A percentile compares a stretch with the other conserved stretches of the same genome.
These are phyloP conservation scores for Remersonia thermophila DNA, from an alignment of 2,329 filamentous ascomycete genomes.

Conservation along the genomic window DNA sequence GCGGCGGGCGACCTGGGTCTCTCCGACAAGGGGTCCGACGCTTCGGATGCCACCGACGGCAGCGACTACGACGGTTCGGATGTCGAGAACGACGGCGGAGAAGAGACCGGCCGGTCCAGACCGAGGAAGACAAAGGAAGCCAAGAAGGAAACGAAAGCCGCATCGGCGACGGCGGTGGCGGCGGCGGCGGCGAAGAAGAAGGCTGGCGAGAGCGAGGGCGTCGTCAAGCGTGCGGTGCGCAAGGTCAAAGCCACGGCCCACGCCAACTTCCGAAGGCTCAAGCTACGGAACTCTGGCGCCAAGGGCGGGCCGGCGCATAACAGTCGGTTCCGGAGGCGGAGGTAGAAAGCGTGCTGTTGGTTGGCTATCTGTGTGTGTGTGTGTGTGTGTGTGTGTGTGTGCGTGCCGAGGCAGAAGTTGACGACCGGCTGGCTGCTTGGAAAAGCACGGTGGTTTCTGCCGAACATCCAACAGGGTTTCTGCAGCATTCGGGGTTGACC, in stretches of 20 bases:
- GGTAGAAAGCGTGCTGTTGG: constrained; percentile 16
- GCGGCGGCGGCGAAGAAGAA: neutral
- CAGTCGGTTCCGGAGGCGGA: constrained; percentile 44
- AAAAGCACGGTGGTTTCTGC: no score
- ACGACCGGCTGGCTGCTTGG: no score
- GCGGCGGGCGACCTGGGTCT: constrained; percentile 11
- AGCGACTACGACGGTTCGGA: constrained; percentile 23
- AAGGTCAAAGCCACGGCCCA: constrained; percentile 55
- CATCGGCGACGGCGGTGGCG: no score
- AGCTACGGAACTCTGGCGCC: constrained; percentile 48
- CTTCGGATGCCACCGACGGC: no score
- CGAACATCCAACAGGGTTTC: no score
- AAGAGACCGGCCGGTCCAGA: constrained; percentile 24
- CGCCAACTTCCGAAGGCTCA: constrained; percentile 54
- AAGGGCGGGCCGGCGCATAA: constrained; percentile 48
- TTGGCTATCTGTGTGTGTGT: neutral
- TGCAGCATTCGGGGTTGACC: no score
- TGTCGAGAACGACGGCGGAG: constrained; percentile 24
- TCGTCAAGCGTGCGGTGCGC: constrained; percentile 38
- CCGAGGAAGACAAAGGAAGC: constrained; percentile 13
- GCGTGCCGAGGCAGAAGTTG: neutral
- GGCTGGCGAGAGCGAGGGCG: constrained; percentile 24
- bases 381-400: no score
- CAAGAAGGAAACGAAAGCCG: constrained; percentile 5
- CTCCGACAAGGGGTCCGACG: constrained; percentile 18